Evolutionary conservation across 176 grass and related monocot species (phyloP).

Genomic region (Bothriochloa decipiens): DNA sequence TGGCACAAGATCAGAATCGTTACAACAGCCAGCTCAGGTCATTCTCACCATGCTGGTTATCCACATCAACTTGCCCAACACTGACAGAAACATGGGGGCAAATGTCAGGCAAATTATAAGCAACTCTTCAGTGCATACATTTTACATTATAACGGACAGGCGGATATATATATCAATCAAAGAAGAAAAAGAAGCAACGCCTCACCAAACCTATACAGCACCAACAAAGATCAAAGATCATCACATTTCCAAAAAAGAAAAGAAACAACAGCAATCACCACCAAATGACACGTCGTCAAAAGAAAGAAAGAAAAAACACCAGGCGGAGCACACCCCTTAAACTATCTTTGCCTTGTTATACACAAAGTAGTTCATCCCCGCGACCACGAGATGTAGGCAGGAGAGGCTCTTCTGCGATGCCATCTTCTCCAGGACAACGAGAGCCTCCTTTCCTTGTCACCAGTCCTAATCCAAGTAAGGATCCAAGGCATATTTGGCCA

Average conservation of each 20-base stretch:
- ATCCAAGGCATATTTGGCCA: not conserved
- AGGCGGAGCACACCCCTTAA: slow-evolving; percentile 11
- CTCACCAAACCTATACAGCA: slow-evolving; percentile 53
- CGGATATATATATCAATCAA: not conserved
- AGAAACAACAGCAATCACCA: slow-evolving; percentile 9
- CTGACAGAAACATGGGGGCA: not conserved
- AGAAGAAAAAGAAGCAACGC: not conserved
- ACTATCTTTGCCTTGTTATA: slow-evolving; percentile 45
- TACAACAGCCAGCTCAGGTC: not conserved
- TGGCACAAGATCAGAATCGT: not conserved
- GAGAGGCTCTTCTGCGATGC: not conserved
- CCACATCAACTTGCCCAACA: not conserved
- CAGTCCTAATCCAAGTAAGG: slow-evolving; percentile 7
- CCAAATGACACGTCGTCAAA: slow-evolving; percentile 23
- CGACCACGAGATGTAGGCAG: slow-evolving; percentile 45
- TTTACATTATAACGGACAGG: not conserved
- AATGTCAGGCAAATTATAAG: not conserved
- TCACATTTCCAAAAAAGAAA: not conserved
- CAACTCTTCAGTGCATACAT: not conserved
- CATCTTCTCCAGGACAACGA: slow-evolving; percentile 12
- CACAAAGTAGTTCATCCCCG: slow-evolving; percentile 1
- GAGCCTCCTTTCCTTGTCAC: slow-evolving; percentile 19
- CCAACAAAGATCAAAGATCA: slow-evolving; percentile 13
- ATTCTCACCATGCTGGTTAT: not conserved
- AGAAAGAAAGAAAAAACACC: not conserved